phyloP scores from a whole-genome alignment of 164 flowering plant species.

The Umbilicus rupestris region DNA sequence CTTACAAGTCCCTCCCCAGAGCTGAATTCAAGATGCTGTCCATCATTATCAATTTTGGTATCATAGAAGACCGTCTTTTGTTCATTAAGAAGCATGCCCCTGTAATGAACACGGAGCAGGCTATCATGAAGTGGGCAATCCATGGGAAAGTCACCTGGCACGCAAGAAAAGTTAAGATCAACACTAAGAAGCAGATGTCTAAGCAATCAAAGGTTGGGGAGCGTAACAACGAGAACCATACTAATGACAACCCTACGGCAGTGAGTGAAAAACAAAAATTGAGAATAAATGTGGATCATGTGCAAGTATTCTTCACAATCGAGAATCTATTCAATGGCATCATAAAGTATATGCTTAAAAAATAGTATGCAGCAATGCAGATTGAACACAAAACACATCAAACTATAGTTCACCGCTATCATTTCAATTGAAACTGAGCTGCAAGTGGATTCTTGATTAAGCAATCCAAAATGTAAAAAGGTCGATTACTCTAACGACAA shows the following conservation, averaged over 20 bases:
- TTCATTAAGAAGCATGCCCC: conserved; percentile 74
- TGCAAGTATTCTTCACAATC: not conserved
- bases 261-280: not conserved
- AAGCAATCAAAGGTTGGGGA: no score
- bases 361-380: not conserved
- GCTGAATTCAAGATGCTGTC: conserved; percentile 82
- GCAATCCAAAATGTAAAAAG: not conserved
- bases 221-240: no score
- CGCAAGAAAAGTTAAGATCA: conserved; percentile 8
- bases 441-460: not conserved
- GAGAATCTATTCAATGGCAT: not conserved
- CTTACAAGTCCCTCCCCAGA: conserved; percentile 98
- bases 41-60: conserved; percentile 73
- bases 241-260: no score
- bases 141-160: conserved; percentile 94
- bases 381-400: not conserved
- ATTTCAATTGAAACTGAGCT: not conserved
- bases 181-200: not conserved
- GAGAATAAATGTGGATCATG: not conserved
- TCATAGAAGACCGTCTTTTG: conserved; percentile 71
- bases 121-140: conserved; percentile 99
- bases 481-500: not conserved
- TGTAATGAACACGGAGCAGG: conserved; percentile 73
- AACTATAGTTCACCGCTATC: not conserved
- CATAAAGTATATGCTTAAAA: not conserved